A percentile compares a stretch with the other conserved stretches of the same genome.
Conservation (phyloP, 2,329 filamentous ascomycete species). For the Phialophora expanda region DNA sequence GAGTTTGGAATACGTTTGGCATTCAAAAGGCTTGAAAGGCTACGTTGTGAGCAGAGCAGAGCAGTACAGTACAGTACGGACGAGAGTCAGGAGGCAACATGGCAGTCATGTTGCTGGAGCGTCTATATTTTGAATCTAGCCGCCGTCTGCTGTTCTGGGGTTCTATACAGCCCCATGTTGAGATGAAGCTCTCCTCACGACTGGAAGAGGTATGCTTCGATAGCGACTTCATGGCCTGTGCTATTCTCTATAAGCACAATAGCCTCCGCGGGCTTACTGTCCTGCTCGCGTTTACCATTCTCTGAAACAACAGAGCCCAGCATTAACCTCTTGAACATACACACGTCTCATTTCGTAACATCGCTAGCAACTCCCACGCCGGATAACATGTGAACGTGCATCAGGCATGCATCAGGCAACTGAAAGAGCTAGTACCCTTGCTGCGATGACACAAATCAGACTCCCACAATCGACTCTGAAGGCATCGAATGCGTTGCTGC, state of each 20-base stretch:
- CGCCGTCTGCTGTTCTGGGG: conserved; percentile 1
- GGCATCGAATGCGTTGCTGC: neutral
- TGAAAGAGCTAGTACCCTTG: neutral
- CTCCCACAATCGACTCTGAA: neutral
- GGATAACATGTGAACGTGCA: neutral
- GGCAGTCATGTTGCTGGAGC: neutral
- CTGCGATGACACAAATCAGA: neutral
- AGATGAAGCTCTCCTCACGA: neutral
- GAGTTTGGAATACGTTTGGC: neutral
- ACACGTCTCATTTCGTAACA: neutral
- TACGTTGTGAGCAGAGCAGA: neutral
- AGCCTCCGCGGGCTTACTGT: neutral
- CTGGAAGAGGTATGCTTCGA: neutral
- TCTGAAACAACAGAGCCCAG: neutral
- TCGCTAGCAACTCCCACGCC: neutral
- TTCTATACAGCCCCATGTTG: neutral
- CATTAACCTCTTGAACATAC: neutral
- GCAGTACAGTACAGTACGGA: neutral
- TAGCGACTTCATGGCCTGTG: neutral
- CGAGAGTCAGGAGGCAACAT: neutral
- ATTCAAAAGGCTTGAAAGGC: neutral
- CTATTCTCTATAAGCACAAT: neutral
- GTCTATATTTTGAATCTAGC: neutral
- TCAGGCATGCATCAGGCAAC: neutral
- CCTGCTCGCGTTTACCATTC: neutral